Percentiles rank a stretch among this genome's conserved stretches.
phyloP scores from a whole-genome alignment of 371 early-diverging fungal species.

The Chytridiales sp. region DNA sequence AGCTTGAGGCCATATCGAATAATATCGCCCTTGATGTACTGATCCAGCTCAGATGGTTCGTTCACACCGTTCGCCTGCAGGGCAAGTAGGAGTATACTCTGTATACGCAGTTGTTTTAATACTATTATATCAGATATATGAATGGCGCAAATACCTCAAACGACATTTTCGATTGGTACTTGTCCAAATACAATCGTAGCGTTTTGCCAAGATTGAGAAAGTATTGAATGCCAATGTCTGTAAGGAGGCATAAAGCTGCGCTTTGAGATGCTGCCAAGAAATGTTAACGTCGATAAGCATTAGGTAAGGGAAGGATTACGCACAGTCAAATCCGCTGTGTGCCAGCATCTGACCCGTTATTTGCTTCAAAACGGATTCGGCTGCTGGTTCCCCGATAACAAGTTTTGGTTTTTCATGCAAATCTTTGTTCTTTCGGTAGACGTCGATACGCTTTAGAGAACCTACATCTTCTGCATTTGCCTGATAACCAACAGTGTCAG shows the following conservation, averaged over 20 bases:
- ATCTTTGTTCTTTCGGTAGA: conserved; percentile 8
- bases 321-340: conserved; percentile 86
- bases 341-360: conserved; percentile 66
- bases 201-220: conserved; percentile 80
- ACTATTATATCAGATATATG: neutral
- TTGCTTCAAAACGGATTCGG: conserved; percentile 63
- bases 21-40: conserved; percentile 75
- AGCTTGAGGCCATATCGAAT: conserved; percentile 68
- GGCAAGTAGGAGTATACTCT: conserved; percentile 82
- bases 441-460: neutral
- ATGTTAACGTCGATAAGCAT: neutral
- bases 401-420: conserved; percentile 64
- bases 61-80: conserved; percentile 79
- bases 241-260: conserved; percentile 69
- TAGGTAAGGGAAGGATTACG: neutral
- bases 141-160: conserved; percentile 56
- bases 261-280: conserved; percentile 2
- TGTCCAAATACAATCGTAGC: conserved; percentile 74
- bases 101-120: neutral
- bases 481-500: no score
- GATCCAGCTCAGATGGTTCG: conserved; percentile 61
- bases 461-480: conserved; percentile 2
- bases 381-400: conserved; percentile 57
- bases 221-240: conserved; percentile 75
- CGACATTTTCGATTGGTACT: conserved; percentile 69